phyloP scores from a whole-genome alignment of 2,329 filamentous ascomycete genomes.

The Arthrinium phaeospermum region DNA sequence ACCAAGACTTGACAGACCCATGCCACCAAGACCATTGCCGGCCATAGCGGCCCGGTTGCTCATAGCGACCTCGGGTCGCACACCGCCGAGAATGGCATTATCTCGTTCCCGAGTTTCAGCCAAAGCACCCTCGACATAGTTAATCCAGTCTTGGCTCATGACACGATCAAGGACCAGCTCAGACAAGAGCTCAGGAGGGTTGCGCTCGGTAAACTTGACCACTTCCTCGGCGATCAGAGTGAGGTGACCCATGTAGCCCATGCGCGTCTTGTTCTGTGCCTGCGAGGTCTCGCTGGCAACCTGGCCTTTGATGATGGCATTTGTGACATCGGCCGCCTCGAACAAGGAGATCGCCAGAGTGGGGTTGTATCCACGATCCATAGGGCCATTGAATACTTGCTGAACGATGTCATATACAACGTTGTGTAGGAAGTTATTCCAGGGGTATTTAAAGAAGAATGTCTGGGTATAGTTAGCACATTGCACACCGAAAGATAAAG shows the following conservation, averaged over 20 bases:
- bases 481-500: not conserved
- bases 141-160: conserved; percentile 88
- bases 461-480: conserved; percentile 59
- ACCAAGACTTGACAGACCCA: conserved; percentile 55
- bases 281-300: conserved; percentile 86
- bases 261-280: conserved; percentile 80
- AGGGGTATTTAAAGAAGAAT: conserved; percentile 98
- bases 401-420: conserved; percentile 99
- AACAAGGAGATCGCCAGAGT: conserved; percentile 91
- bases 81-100: conserved; percentile 96
- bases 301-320: conserved; percentile 91
- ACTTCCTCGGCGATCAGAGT: conserved; percentile 98
- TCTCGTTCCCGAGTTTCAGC: conserved; percentile 94
- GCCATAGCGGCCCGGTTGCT: conserved; percentile 73
- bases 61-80: conserved; percentile 87
- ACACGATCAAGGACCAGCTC: conserved; percentile 86
- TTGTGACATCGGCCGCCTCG: conserved; percentile 86
- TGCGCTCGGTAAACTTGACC: conserved; percentile 95
- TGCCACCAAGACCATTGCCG: conserved; percentile 52
- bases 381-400: conserved; percentile 97
- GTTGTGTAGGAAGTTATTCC: conserved; percentile 99
- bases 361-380: conserved; percentile 94
- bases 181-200: conserved; percentile 86
- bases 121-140: conserved; percentile 91
- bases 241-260: conserved; percentile 96